Conservation (phyloP, 208 protist species). For the Wallacemonas sp. region DNA sequence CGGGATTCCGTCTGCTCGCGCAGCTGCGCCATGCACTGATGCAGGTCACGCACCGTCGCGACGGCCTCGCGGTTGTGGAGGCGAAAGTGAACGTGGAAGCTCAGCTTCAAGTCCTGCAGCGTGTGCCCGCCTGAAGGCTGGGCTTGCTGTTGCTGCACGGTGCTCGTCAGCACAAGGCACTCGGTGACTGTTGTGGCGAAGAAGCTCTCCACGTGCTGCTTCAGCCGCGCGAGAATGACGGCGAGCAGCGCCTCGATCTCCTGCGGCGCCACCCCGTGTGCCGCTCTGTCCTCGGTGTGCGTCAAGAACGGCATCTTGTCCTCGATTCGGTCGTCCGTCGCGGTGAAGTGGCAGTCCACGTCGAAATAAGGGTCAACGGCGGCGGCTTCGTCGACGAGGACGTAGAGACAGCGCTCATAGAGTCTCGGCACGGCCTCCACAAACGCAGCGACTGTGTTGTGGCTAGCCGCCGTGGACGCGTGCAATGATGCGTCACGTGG, state of each 20-base stretch:
- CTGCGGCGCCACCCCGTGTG: not conserved
- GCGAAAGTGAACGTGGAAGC: conserved; percentile 86
- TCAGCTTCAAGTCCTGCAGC: conserved; percentile 57
- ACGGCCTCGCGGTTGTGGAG: conserved; percentile 38
- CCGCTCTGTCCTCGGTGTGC: not conserved
- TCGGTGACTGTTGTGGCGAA: conserved; percentile 36
- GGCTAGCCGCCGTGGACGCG: not conserved
- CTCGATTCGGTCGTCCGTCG: not conserved
- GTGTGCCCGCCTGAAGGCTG: not conserved
- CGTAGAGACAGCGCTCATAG: conserved; percentile 73
- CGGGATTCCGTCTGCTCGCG: conserved; percentile 28
- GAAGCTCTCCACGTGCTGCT: conserved; percentile 34
- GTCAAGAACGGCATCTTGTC: not conserved
- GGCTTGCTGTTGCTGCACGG: conserved; percentile 24
- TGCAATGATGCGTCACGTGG: not conserved
- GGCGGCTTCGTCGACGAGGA: conserved; percentile 65
- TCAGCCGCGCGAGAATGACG: conserved; percentile 36
- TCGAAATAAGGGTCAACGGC: conserved; percentile 87
- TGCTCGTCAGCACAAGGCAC: conserved; percentile 76
- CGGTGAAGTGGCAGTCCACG: conserved; percentile 57
- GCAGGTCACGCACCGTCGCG: conserved; percentile 55
- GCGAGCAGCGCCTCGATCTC: conserved; percentile 47
- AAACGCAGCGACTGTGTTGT: conserved; percentile 39
- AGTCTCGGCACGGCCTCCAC: conserved; percentile 41
- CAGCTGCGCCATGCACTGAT: conserved; percentile 52